Evolutionary conservation across 768 basidiomycete species (phyloP).

Genomic region (Pleurotus tuber-regium): DNA sequence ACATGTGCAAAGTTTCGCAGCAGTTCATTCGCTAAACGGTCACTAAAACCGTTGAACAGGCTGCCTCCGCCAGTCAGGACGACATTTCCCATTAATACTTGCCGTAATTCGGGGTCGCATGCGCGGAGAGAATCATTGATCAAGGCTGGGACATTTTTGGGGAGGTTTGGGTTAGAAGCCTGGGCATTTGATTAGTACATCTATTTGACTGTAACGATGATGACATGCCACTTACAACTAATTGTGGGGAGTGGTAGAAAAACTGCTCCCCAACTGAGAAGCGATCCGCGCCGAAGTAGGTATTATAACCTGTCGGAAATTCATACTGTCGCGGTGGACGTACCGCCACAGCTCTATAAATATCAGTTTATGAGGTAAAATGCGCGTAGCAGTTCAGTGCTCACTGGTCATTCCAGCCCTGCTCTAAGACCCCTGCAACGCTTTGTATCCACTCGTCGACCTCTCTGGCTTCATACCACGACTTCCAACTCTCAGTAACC

Average conservation of each 20-base stretch:
- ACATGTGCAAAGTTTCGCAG: slow-evolving; percentile 76
- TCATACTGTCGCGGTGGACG: slow-evolving; percentile 76
- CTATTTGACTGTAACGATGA: background rate
- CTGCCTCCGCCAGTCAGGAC: slow-evolving; percentile 96
- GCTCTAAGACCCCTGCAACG: slow-evolving; percentile 80
- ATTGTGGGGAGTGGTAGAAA: slow-evolving; percentile 68
- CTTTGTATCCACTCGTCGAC: slow-evolving; percentile 95
- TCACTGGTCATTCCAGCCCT: slow-evolving; percentile 88
- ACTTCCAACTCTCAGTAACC: slow-evolving; percentile 80
- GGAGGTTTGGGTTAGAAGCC: slow-evolving; percentile 72
- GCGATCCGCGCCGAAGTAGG: slow-evolving; percentile 79
- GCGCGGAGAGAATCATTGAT: slow-evolving; percentile 76
- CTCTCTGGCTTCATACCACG: slow-evolving; percentile 77
- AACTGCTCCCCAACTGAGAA: slow-evolving; percentile 86
- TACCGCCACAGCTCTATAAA: slow-evolving; percentile 52
- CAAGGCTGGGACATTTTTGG: slow-evolving; percentile 73
- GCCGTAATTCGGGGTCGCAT: slow-evolving; percentile 90
- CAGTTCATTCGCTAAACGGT: slow-evolving; percentile 79
- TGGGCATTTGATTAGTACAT: slow-evolving; percentile 25
- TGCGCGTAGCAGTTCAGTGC: slow-evolving; percentile 21
- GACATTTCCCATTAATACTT: slow-evolving; percentile 87
- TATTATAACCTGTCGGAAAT: slow-evolving; percentile 92
- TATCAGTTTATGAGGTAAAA: background rate
- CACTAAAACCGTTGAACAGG: slow-evolving; percentile 79
- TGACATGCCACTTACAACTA: slow-evolving; percentile 39